These are phyloP conservation scores for Mariannaea sp. DNA, from an alignment of 2,329 filamentous ascomycete species.

Conservation along the genomic window DNA sequence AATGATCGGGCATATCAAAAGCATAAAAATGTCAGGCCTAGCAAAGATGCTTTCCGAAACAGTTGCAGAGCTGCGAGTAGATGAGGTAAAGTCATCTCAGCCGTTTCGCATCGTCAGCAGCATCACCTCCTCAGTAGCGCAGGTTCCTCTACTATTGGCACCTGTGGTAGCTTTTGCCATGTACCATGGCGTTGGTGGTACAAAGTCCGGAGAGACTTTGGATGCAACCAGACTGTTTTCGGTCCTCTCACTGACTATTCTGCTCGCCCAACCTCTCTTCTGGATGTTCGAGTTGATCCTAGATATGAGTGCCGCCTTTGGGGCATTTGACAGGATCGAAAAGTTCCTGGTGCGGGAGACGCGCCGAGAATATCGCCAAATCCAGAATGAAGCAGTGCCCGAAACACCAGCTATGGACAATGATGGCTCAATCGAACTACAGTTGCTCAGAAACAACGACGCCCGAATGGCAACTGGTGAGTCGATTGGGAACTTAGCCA, in stretches of 20 bases:
- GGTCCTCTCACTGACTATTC: constrained; percentile 46
- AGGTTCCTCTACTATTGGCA: constrained; percentile 41
- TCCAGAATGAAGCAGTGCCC: neutral
- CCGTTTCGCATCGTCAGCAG: constrained; percentile 43
- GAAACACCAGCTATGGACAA: neutral
- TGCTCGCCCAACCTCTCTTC: constrained; percentile 47
- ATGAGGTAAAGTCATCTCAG: constrained; percentile 44
- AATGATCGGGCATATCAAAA: constrained; percentile 48
- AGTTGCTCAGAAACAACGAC: neutral
- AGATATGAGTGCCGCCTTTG: constrained; percentile 43
- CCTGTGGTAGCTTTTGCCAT: constrained; percentile 47
- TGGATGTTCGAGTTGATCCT: constrained; percentile 47
- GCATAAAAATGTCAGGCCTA: constrained; percentile 49
- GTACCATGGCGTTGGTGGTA: constrained; percentile 40
- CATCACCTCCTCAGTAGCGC: constrained; percentile 44
- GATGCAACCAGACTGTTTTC: constrained; percentile 48
- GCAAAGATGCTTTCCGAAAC: constrained; percentile 38
- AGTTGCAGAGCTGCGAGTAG: constrained; percentile 40
- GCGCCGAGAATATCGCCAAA: constrained; percentile 34
- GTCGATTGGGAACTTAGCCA: neutral
- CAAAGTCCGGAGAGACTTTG: constrained; percentile 37
- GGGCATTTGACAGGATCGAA: constrained; percentile 49
- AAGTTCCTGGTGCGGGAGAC: constrained; percentile 39
- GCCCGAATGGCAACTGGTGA: no score
- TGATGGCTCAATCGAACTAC: constrained; percentile 7